Evolutionary conservation across 2,329 filamentous ascomycete species (phyloP).

Genomic region (Ambrosiella cleistominuta): DNA sequence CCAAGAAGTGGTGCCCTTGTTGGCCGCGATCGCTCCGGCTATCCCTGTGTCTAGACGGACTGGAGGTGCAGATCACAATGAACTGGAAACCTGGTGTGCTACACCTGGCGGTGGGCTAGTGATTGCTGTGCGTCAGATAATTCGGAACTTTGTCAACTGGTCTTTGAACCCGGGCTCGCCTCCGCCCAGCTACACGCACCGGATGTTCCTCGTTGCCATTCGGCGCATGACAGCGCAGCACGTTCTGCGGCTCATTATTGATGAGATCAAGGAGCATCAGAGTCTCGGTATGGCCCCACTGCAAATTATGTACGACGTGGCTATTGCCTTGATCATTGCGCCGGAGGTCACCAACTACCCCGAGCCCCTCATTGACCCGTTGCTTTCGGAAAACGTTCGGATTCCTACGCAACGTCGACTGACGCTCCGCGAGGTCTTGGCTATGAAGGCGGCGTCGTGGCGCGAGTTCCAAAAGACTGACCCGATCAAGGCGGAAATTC

Average conservation of each 20-base stretch:
- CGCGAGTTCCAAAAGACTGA: slow-evolving; percentile 39
- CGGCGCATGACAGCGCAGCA: slow-evolving; percentile 19
- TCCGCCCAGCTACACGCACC: slow-evolving; percentile 53
- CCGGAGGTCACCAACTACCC: slow-evolving; percentile 36
- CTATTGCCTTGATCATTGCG: slow-evolving; percentile 50
- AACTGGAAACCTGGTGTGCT: slow-evolving; percentile 50
- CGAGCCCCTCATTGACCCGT: slow-evolving; percentile 20
- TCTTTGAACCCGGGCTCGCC: slow-evolving; percentile 38
- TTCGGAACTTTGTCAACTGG: slow-evolving; percentile 51
- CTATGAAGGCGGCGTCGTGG: slow-evolving; percentile 39
- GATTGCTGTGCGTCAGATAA: slow-evolving; percentile 39
- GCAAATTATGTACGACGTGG: slow-evolving; percentile 49
- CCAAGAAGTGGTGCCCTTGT: slow-evolving; percentile 51
- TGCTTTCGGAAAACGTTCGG: slow-evolving; percentile 18
- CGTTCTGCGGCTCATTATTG: slow-evolving; percentile 43
- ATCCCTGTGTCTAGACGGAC: slow-evolving; percentile 42
- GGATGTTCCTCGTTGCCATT: slow-evolving; percentile 42
- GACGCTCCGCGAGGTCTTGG: slow-evolving; percentile 43
- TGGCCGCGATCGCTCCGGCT: slow-evolving; percentile 45
- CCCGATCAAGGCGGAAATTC: slow-evolving; percentile 37
- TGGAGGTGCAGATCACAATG: slow-evolving; percentile 42
- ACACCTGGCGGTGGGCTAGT: slow-evolving; percentile 37
- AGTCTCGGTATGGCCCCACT: slow-evolving; percentile 37
- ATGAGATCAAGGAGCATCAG: slow-evolving; percentile 34
- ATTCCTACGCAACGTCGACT: slow-evolving; percentile 28